phyloP scores from a whole-genome alignment of 202 grass and related monocot genomes.

The Setaria italica region DNA sequence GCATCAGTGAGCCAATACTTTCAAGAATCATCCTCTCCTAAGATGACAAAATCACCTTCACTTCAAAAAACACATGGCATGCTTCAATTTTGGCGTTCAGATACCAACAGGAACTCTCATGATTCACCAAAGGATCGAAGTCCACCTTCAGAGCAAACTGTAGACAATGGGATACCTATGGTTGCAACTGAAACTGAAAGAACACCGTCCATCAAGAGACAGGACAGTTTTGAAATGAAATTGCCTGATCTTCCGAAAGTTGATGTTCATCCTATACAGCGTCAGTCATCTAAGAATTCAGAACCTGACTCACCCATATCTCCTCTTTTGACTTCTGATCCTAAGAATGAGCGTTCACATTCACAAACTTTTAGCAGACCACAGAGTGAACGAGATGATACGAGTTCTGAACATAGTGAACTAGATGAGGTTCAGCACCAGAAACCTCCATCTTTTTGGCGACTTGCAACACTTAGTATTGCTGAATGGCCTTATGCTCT shows the following conservation, averaged over 20 bases:
- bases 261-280: conserved; percentile 77
- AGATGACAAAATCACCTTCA: conserved; percentile 96
- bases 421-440: conserved; percentile 54
- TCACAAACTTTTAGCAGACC: conserved; percentile 93
- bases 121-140: conserved; percentile 84
- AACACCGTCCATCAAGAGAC: conserved; percentile 82
- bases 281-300: conserved; percentile 86
- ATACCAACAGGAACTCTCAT: conserved; percentile 75
- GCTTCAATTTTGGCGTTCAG: conserved; percentile 67
- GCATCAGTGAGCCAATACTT: conserved; percentile 53
- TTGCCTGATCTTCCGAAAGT: conserved; percentile 94
- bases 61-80: conserved; percentile 79
- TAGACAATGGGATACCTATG: conserved; percentile 64
- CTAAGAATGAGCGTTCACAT: conserved; percentile 91
- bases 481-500: conserved; percentile 99
- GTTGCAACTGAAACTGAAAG: conserved; percentile 68
- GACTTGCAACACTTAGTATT: conserved; percentile 89
- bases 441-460: conserved; percentile 93
- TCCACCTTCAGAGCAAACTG: conserved; percentile 69
- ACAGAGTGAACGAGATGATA: conserved; percentile 63
- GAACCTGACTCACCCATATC: conserved; percentile 96
- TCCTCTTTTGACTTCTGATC: conserved; percentile 95
- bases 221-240: conserved; percentile 88
- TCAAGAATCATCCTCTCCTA: conserved; percentile 80
- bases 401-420: conserved; percentile 70